These are phyloP conservation scores for Heracleum sosnowskyi DNA, from an alignment of 129 eudicot genomes.

Conservation along the genomic window DNA sequence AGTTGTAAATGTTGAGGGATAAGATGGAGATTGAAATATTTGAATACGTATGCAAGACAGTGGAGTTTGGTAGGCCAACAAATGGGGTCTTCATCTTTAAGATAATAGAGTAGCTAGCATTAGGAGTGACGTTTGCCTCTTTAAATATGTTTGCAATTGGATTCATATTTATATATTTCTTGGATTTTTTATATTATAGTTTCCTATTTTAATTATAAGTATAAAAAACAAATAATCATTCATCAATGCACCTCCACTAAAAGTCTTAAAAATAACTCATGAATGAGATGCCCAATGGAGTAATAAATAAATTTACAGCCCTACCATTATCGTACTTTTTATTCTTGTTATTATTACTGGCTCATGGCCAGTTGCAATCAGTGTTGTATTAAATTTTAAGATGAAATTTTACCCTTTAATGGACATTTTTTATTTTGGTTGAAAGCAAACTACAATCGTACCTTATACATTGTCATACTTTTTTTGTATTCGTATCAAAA, in stretches of 20 bases:
- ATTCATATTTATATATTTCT: background rate
- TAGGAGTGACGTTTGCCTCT: background rate
- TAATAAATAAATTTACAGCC: too few species aligned
- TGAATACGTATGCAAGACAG: background rate
- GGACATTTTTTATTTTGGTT: too few species aligned
- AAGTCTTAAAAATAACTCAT: background rate
- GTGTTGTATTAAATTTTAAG: too few species aligned
- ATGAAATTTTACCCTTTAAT: too few species aligned
- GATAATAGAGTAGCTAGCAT: background rate
- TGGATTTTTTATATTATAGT: background rate
- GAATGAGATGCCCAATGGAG: background rate
- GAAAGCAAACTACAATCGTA: too few species aligned
- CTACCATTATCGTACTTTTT: too few species aligned
- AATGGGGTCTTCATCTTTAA: background rate
- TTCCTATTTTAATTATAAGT: background rate
- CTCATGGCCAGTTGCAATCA: too few species aligned
- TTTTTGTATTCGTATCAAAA: too few species aligned
- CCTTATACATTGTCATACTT: too few species aligned
- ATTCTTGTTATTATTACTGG: too few species aligned
- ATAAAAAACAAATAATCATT: background rate
- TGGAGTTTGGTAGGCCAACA: conserved; percentile 8
- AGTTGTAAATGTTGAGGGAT: background rate
- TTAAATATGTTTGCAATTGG: background rate
- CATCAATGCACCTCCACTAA: background rate
- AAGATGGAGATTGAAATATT: background rate